Evolutionary conservation across 164 flowering plant genomes (phyloP).

Genomic region (Amborella trichopoda): DNA sequence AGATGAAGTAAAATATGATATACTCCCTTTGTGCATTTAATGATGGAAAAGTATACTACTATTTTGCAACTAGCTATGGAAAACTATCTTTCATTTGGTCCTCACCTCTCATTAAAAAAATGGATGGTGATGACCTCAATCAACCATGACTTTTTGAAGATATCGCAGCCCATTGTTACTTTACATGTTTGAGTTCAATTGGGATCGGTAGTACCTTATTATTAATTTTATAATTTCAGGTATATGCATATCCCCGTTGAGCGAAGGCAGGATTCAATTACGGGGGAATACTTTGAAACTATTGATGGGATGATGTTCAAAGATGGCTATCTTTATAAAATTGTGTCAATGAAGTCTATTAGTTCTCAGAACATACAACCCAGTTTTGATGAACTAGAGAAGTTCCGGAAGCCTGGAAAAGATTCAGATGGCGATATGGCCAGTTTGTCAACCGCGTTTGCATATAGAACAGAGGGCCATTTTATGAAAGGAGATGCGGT

Average conservation of each 20-base stretch:
- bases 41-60: no score
- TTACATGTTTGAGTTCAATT: no score
- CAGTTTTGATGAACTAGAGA: slow-evolving; percentile 91
- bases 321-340: slow-evolving; percentile 76
- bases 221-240: slow-evolving; percentile 25
- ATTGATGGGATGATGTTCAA: slow-evolving; percentile 69
- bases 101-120: no score
- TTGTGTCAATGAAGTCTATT: slow-evolving; percentile 76
- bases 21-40: no score
- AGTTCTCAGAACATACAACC: slow-evolving; percentile 67
- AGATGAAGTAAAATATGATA: slow-evolving; percentile 61
- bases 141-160: no score
- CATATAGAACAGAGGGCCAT: slow-evolving; percentile 87
- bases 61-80: no score
- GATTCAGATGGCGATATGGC: slow-evolving; percentile 62
- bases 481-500: slow-evolving; percentile 95
- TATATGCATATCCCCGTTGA: slow-evolving; percentile 80
- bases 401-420: slow-evolving; percentile 69
- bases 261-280: slow-evolving; percentile 53
- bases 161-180: no score
- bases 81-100: no score
- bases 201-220: no score
- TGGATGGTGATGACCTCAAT: no score
- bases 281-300: slow-evolving; percentile 66
- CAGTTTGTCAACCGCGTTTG: slow-evolving; percentile 65